A percentile compares a stretch with the other conserved stretches of the same genome.
These are phyloP conservation scores for Fusarium torulosum DNA, from an alignment of 2,329 filamentous ascomycete genomes.

Conservation along the genomic window DNA sequence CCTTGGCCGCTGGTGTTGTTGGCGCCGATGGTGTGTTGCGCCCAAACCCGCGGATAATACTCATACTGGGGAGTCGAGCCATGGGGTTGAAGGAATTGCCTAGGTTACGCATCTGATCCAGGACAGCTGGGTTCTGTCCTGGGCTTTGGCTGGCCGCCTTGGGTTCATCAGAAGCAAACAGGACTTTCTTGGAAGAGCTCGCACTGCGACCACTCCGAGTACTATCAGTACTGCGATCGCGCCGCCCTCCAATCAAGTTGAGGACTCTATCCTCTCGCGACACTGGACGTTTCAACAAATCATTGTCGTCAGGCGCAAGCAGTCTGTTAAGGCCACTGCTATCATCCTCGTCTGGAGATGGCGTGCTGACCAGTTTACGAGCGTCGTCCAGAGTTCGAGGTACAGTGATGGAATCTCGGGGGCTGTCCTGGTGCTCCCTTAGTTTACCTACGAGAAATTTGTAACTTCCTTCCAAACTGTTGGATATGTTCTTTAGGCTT, in stretches of 20 bases:
- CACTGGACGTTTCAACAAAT: slow-evolving; percentile 48
- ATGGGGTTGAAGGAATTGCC: slow-evolving; percentile 87
- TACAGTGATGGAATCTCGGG: slow-evolving; percentile 66
- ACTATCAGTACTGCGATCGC: slow-evolving; percentile 85
- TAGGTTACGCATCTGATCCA: slow-evolving; percentile 85
- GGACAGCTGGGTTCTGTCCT: slow-evolving; percentile 66
- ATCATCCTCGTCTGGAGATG: slow-evolving; percentile 72
- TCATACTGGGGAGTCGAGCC: slow-evolving; percentile 79
- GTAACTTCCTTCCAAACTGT: slow-evolving; percentile 90
- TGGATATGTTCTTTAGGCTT: slow-evolving; percentile 90
- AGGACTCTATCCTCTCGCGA: slow-evolving; percentile 74
- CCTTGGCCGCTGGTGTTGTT: slow-evolving; percentile 54
- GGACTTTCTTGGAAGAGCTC: slow-evolving; percentile 69
- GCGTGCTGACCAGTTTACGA: slow-evolving; percentile 84
- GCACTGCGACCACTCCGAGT: slow-evolving; percentile 72
- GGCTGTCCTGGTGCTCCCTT: slow-evolving; percentile 72
- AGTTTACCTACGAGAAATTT: slow-evolving; percentile 92
- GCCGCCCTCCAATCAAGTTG: slow-evolving; percentile 77
- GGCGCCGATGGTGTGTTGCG: slow-evolving; percentile 60
- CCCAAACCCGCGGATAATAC: slow-evolving; percentile 81
- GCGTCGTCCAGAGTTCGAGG: slow-evolving; percentile 96
- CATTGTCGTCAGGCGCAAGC: slow-evolving; percentile 57
- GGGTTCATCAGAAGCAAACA: slow-evolving; percentile 60
- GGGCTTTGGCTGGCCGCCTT: slow-evolving; percentile 40
- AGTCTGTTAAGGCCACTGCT: slow-evolving; percentile 69